These are phyloP conservation scores for Malus hybrid DNA, from an alignment of 331 rosid species.

Conservation along the genomic window DNA sequence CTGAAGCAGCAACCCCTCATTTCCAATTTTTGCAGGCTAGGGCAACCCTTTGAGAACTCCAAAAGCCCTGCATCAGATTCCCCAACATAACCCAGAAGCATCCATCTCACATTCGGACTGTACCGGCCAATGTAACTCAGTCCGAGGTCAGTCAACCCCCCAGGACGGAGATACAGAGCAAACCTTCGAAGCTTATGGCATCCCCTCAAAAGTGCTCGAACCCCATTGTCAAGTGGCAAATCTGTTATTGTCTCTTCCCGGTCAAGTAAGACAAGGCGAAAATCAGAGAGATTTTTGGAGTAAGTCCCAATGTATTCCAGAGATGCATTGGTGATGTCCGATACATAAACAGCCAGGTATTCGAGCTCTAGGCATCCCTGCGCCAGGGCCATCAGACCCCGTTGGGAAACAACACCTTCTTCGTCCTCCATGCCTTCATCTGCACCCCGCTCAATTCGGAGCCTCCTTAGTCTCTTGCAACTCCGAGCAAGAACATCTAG, in stretches of 20 bases:
- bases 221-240: conserved; percentile 95
- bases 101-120: conserved; percentile 93
- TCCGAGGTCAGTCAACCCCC: conserved; percentile 77
- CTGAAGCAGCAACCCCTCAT: conserved; percentile 93
- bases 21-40: conserved; percentile 87
- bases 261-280: conserved; percentile 88
- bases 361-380: conserved; percentile 88
- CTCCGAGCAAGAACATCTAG: conserved; percentile 27
- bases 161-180: conserved; percentile 80
- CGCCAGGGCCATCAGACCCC: conserved; percentile 83
- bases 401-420: conserved; percentile 85
- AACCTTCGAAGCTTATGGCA: conserved; percentile 80
- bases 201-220: conserved; percentile 71
- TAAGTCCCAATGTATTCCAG: conserved; percentile 67
- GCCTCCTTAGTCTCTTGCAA: too few species aligned
- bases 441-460: too few species aligned
- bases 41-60: conserved; percentile 77
- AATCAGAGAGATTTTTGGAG: conserved; percentile 74
- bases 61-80: conserved; percentile 75
- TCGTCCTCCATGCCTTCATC: conserved; percentile 67
- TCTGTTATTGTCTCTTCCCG: conserved; percentile 66
- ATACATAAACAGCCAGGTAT: conserved; percentile 84
- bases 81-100: conserved; percentile 93
- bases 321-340: conserved; percentile 73
- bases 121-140: conserved; percentile 70